These are phyloP conservation scores for Sophora flavescens DNA, from an alignment of 306 rosid species.

Conservation along the genomic window DNA sequence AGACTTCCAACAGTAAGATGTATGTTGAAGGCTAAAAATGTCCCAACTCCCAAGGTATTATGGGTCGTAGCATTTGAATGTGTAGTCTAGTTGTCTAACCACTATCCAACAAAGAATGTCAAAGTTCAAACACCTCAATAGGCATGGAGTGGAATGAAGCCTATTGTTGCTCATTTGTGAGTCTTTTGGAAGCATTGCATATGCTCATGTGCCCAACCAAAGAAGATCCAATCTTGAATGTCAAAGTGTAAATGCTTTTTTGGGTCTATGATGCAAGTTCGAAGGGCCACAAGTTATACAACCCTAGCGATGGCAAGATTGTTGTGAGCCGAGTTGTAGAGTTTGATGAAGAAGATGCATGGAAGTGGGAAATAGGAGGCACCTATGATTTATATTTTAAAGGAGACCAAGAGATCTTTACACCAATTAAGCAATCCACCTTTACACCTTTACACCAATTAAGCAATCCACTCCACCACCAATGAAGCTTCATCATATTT, in stretches of 20 bases:
- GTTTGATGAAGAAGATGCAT: neutral
- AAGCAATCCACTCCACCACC: neutral
- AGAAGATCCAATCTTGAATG: neutral
- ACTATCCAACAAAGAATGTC: neutral
- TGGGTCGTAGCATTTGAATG: neutral
- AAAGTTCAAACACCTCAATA: neutral
- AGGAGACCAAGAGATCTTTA: neutral
- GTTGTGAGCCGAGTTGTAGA: neutral
- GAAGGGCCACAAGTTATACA: neutral
- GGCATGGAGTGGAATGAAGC: neutral
- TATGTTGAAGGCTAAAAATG: neutral
- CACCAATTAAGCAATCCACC: neutral
- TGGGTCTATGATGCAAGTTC: neutral
- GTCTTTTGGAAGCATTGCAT: neutral
- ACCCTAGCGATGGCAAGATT: neutral
- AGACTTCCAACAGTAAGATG: neutral
- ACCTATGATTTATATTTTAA: neutral
- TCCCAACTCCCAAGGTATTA: neutral
- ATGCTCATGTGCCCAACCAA: neutral
- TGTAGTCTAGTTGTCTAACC: neutral
- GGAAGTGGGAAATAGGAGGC: neutral
- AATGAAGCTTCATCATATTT: neutral
- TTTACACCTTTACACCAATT: neutral
- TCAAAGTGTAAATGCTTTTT: neutral
- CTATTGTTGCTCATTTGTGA: neutral